These are phyloP conservation scores for Ganoderma sp. DNA, from an alignment of 1,284 basidiomycete genomes.

Conservation along the genomic window DNA sequence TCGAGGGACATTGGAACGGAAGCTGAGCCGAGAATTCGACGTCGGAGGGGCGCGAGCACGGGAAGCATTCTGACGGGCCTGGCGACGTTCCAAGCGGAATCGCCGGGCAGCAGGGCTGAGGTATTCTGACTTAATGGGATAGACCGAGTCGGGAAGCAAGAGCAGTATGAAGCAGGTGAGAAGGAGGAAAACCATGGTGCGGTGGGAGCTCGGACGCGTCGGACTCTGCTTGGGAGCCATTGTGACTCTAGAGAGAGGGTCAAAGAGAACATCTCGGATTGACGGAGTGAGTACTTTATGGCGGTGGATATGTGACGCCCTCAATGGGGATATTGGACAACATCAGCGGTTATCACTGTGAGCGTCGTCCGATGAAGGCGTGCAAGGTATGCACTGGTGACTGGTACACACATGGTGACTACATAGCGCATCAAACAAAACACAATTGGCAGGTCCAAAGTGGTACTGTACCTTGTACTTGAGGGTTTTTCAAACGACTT, in stretches of 20 bases:
- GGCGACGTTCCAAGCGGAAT: slow-evolving; percentile 4
- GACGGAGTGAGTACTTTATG: neutral
- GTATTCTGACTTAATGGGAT: neutral
- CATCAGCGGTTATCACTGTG: neutral
- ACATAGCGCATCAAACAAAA: neutral
- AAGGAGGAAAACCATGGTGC: neutral
- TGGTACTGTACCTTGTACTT: neutral
- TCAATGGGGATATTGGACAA: neutral
- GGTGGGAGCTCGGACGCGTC: neutral
- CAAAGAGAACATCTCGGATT: neutral
- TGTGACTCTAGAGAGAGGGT: neutral
- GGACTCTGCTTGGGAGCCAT: neutral
- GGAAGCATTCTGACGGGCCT: neutral
- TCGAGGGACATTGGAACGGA: neutral
- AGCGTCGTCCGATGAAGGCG: neutral
- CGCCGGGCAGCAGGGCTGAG: slow-evolving; percentile 7
- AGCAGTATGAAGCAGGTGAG: neutral
- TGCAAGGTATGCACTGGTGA: neutral
- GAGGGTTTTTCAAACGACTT: neutral
- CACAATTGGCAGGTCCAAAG: neutral
- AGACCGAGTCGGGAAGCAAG: neutral
- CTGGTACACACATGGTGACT: neutral
- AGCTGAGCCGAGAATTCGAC: neutral
- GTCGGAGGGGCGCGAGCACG: neutral
- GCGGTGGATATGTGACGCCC: neutral